Evolutionary conservation across 2,329 filamentous ascomycete species (phyloP).

Genomic region (Calonectria naviculata): DNA sequence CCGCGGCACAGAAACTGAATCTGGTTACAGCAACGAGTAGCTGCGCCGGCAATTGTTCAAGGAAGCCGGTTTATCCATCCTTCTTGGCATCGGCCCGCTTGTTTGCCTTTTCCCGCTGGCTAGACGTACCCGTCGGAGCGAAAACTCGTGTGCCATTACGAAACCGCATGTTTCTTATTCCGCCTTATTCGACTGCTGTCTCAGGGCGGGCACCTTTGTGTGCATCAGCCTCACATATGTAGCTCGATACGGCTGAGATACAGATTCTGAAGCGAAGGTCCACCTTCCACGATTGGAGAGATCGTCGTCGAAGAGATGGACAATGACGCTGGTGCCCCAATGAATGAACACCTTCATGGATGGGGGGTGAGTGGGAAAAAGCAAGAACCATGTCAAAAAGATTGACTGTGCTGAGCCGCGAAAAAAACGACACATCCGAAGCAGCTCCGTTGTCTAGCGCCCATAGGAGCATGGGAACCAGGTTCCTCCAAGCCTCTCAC

Average conservation of each 20-base stretch:
- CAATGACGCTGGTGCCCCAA: conserved; percentile 5
- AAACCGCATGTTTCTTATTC: conserved; percentile 3
- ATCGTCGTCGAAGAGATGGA: conserved; percentile 15
- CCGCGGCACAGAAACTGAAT: conserved; percentile 19
- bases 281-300: conserved; percentile 17
- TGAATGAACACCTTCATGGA: conserved; percentile 9
- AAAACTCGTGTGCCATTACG: not conserved
- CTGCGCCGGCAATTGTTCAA: conserved; percentile 17
- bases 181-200: conserved; percentile 4
- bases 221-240: not conserved
- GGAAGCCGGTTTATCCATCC: not conserved
- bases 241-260: not conserved
- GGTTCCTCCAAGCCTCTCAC: conserved; percentile 10
- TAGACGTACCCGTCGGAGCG: not conserved
- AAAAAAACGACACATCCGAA: conserved; percentile 17
- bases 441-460: conserved; percentile 14
- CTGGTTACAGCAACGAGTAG: conserved; percentile 6
- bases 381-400: conserved; percentile 9
- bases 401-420: not conserved
- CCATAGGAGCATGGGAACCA: not conserved
- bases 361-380: conserved; percentile 1
- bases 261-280: conserved; percentile 8
- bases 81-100: conserved; percentile 10
- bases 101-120: not conserved
- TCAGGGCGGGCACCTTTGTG: conserved; percentile 17